These are phyloP conservation scores for Daldinia grandis DNA, from an alignment of 495 filamentous ascomycete genomes.

Conservation along the genomic window DNA sequence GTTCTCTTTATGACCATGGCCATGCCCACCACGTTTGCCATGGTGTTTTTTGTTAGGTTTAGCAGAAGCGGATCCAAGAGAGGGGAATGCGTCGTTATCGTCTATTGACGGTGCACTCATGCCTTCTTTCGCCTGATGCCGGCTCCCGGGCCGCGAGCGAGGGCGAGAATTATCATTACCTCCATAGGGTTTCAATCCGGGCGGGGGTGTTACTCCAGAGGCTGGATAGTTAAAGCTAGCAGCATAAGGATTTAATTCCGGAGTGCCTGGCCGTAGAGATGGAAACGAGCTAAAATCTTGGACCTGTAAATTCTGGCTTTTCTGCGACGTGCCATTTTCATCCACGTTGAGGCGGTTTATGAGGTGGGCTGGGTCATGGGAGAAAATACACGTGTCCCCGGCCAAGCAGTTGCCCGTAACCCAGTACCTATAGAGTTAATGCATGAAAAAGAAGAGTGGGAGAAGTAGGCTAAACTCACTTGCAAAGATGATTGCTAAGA, in stretches of 20 bases:
- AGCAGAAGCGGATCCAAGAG: conserved; percentile 80
- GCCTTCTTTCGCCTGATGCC: conserved; percentile 75
- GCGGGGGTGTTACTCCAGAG: conserved; percentile 64
- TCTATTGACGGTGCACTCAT: conserved; percentile 81
- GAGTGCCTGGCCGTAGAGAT: conserved; percentile 68
- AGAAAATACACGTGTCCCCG: conserved; percentile 94
- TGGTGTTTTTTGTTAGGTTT: conserved; percentile 89
- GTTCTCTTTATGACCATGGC: conserved; percentile 76
- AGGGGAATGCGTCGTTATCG: conserved; percentile 95
- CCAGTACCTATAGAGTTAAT: conserved; percentile 77
- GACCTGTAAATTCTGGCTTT: conserved; percentile 73
- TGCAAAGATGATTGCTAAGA: conserved; percentile 94
- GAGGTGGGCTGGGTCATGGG: conserved; percentile 90
- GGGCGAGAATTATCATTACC: conserved; percentile 69
- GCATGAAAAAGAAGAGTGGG: conserved; percentile 18
- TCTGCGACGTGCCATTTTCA: conserved; percentile 68
- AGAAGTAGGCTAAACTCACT: conserved; percentile 67
- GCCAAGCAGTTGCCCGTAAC: conserved; percentile 96
- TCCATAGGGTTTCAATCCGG: conserved; percentile 66
- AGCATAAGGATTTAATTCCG: conserved; percentile 68
- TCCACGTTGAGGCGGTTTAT: conserved; percentile 72
- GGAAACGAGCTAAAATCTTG: conserved; percentile 94
- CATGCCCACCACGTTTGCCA: conserved; percentile 82
- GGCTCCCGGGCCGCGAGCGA: conserved; percentile 85
- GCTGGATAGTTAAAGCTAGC: conserved; percentile 61